Evolutionary conservation across 2,329 filamentous ascomycete genomes (phyloP).

Genomic region (Ampelomyces quisqualis): DNA sequence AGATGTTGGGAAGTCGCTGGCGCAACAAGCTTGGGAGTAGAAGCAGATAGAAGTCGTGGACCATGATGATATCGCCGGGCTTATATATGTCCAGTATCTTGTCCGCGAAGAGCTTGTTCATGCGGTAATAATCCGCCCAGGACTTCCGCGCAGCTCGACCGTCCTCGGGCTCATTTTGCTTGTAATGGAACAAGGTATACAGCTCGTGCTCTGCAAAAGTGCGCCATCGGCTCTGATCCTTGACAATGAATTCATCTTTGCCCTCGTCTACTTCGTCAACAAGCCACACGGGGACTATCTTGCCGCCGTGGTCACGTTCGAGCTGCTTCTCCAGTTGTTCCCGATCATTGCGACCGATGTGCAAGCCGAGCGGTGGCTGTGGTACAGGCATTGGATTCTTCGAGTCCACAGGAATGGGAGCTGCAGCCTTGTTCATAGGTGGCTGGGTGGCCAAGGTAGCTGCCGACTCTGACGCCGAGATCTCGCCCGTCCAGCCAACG

Average conservation of each 20-base stretch:
- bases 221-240: slow-evolving; percentile 83
- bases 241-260: slow-evolving; percentile 68
- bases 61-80: slow-evolving; percentile 86
- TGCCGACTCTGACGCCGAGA: slow-evolving; percentile 38
- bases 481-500: slow-evolving; percentile 91
- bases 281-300: slow-evolving; percentile 86
- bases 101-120: slow-evolving; percentile 92
- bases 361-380: slow-evolving; percentile 66
- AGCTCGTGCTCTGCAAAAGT: slow-evolving; percentile 88
- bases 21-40: slow-evolving; percentile 85
- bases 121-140: slow-evolving; percentile 89
- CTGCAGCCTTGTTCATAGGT: slow-evolving; percentile 69
- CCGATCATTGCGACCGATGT: slow-evolving; percentile 70
- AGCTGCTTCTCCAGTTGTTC: slow-evolving; percentile 72
- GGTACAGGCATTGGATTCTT: slow-evolving; percentile 58
- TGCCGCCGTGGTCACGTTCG: slow-evolving; percentile 70
- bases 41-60: slow-evolving; percentile 94
- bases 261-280: slow-evolving; percentile 71
- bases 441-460: slow-evolving; percentile 48
- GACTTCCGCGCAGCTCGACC: slow-evolving; percentile 76
- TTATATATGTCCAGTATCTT: slow-evolving; percentile 86
- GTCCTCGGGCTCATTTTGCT: slow-evolving; percentile 86
- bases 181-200: slow-evolving; percentile 94
- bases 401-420: slow-evolving; percentile 73
- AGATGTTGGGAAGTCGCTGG: slow-evolving; percentile 82